A percentile compares a stretch with the other conserved stretches of the same genome.
These are phyloP conservation scores for Phytophthora syringae DNA, from an alignment of 352 stramenopile species.

Conservation along the genomic window DNA sequence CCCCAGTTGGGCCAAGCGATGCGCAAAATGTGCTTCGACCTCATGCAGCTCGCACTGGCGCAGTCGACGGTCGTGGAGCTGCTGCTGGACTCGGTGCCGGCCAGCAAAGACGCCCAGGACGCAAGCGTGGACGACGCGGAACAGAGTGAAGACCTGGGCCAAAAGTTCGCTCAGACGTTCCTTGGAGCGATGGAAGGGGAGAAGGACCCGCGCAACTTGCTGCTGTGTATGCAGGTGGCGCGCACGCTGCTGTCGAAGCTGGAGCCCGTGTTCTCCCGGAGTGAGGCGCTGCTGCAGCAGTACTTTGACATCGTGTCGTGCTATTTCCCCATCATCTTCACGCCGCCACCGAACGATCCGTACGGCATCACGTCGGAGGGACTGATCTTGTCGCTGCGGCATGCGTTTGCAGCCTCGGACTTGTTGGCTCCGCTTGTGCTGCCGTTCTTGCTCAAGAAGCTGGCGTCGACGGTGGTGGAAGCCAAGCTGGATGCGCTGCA, in stretches of 20 bases:
- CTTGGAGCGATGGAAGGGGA: constrained; percentile 89
- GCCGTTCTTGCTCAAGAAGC: constrained; percentile 90
- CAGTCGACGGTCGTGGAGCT: constrained; percentile 62
- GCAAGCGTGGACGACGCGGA: constrained; percentile 28
- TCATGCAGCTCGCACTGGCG: constrained; percentile 77
- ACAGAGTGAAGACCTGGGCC: constrained; percentile 46
- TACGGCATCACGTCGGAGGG: constrained; percentile 92
- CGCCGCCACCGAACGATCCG: constrained; percentile 88
- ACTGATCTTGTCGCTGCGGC: constrained; percentile 79
- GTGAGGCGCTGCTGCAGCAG: constrained; percentile 76
- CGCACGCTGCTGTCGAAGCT: constrained; percentile 65
- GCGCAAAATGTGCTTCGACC: constrained; percentile 86
- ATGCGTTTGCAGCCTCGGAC: constrained; percentile 81
- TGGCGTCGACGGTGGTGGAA: constrained; percentile 76
- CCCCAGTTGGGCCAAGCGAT: constrained; percentile 85
- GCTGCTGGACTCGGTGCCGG: constrained; percentile 42
- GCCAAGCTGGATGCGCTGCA: constrained; percentile 84
- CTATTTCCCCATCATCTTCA: constrained; percentile 94
- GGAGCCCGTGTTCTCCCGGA: constrained; percentile 63
- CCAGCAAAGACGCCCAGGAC: constrained; percentile 25
- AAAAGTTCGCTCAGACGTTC: constrained; percentile 75
- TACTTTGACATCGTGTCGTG: constrained; percentile 92
- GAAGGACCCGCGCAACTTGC: constrained; percentile 89
- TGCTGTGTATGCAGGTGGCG: constrained; percentile 82
- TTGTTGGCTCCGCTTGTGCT: constrained; percentile 81